A percentile compares a stretch with the other conserved stretches of the same genome.
These are phyloP conservation scores for Parachaetomium inaequale DNA, from an alignment of 495 filamentous ascomycete species.

Conservation along the genomic window DNA sequence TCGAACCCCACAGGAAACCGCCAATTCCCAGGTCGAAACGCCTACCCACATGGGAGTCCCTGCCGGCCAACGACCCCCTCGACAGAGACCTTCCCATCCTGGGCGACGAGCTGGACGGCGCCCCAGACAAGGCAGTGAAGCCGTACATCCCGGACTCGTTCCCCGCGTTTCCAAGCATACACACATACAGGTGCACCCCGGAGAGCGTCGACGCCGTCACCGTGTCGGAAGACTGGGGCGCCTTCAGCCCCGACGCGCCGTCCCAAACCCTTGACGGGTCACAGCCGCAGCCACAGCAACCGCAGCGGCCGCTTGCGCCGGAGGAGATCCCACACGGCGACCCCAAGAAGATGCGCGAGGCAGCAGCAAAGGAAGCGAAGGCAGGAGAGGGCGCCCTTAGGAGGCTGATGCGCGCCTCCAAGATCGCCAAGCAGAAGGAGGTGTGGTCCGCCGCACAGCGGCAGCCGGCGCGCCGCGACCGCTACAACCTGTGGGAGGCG, in stretches of 20 bases:
- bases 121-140: conserved; percentile 40
- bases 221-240: conserved; percentile 26
- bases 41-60: conserved; percentile 30
- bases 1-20: conserved; percentile 42
- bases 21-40: conserved; percentile 35
- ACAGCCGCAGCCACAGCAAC: conserved; percentile 9
- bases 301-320: conserved; percentile 29
- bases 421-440: conserved; percentile 49
- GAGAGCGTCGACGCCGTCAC: conserved; percentile 31
- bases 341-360: conserved; percentile 41
- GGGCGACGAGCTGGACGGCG: conserved; percentile 41
- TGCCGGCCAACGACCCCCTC: conserved; percentile 31
- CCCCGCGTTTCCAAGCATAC: conserved; percentile 43
- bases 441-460: conserved; percentile 39
- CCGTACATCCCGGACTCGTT: conserved; percentile 43
- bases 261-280: conserved; percentile 16
- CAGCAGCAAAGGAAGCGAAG: conserved; percentile 44
- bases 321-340: conserved; percentile 34
- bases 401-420: conserved; percentile 44
- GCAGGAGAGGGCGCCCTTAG: conserved; percentile 46
- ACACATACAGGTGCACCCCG: conserved; percentile 47
- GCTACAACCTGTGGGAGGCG: conserved; percentile 43
- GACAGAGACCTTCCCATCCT: conserved; percentile 38
- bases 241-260: conserved; percentile 16
- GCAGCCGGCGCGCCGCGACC: conserved; percentile 31